Evolutionary conservation across 495 filamentous ascomycete species (phyloP).

Genomic region (Chaetomium cochliodes): DNA sequence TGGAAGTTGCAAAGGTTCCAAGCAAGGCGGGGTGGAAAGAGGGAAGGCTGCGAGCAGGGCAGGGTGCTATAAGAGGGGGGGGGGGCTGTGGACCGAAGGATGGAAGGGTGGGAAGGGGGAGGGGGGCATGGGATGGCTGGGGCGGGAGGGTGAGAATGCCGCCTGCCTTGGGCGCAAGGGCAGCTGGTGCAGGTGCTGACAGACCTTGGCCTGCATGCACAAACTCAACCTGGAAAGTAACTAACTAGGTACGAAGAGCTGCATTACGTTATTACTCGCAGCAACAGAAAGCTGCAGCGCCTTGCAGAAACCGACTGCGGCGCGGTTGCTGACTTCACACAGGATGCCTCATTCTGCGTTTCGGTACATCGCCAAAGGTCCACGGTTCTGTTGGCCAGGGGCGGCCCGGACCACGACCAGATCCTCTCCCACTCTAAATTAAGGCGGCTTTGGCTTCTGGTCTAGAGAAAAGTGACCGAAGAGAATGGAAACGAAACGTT

Average conservation of each 20-base stretch:
- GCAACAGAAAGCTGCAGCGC: not conserved
- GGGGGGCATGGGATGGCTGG: conserved; percentile 14
- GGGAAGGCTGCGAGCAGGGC: conserved; percentile 19
- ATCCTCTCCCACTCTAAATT: conserved; percentile 15
- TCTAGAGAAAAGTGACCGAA: not conserved
- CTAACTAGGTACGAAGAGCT: too few species aligned
- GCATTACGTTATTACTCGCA: conserved; percentile 20
- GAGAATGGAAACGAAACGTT: conserved; percentile 6
- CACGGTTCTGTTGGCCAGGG: conserved; percentile 24
- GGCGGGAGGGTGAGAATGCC: conserved; percentile 2
- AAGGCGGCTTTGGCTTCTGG: not conserved
- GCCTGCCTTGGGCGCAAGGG: conserved; percentile 16
- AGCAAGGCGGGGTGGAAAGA: conserved; percentile 18
- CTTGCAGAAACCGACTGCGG: conserved; percentile 17
- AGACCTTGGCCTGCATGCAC: conserved; percentile 18
- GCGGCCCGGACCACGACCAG: conserved; percentile 12
- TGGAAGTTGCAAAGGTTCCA: conserved; percentile 13
- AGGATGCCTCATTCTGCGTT: conserved; percentile 1
- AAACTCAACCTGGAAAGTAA: too few species aligned
- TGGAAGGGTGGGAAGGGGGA: conserved; percentile 10
- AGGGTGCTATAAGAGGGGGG: conserved; percentile 20
- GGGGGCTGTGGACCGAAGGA: conserved; percentile 17
- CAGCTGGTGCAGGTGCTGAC: conserved; percentile 6
- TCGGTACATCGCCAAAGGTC: conserved; percentile 3
- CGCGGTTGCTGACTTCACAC: conserved; percentile 15